Conservation (phyloP, 345 rosid genomes). For the Brassica nigra region DNA sequence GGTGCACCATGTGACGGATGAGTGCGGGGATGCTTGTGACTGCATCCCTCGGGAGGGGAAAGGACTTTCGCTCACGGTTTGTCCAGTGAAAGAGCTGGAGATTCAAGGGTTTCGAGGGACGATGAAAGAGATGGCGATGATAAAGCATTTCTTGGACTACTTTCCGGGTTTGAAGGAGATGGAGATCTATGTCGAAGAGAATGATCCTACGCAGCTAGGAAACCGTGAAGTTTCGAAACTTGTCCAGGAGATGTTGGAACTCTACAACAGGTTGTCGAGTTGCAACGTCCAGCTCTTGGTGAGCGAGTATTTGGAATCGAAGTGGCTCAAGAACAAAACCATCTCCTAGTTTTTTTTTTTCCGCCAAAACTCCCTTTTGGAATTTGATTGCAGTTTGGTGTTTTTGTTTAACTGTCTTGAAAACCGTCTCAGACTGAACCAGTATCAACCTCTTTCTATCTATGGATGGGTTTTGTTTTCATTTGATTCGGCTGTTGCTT, state of each 20-base stretch:
- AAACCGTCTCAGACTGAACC: neutral
- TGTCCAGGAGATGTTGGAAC: neutral
- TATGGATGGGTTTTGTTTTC: neutral
- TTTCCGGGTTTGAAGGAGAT: constrained; percentile 17
- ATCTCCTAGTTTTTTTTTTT: neutral
- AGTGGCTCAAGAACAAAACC: neutral
- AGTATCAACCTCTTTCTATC: neutral
- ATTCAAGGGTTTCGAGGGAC: constrained; percentile 5
- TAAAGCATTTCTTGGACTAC: constrained; percentile 12
- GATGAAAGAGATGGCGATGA: neutral
- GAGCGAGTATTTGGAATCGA: neutral
- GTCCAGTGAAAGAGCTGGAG: neutral
- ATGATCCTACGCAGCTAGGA: neutral
- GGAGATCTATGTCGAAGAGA: constrained; percentile 1
- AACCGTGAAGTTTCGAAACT: neutral
- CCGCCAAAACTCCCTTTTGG: neutral
- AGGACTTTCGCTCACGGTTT: neutral
- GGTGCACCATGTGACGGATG: constrained; percentile 12
- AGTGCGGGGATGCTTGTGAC: constrained; percentile 22
- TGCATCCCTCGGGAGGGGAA: neutral
- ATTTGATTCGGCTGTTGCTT: neutral
- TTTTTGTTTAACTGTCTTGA: neutral
- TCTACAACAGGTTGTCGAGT: neutral
- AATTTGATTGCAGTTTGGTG: neutral
- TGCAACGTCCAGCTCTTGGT: neutral